These are phyloP conservation scores for Diaporthe australafricana DNA, from an alignment of 2,329 filamentous ascomycete species.

Conservation along the genomic window DNA sequence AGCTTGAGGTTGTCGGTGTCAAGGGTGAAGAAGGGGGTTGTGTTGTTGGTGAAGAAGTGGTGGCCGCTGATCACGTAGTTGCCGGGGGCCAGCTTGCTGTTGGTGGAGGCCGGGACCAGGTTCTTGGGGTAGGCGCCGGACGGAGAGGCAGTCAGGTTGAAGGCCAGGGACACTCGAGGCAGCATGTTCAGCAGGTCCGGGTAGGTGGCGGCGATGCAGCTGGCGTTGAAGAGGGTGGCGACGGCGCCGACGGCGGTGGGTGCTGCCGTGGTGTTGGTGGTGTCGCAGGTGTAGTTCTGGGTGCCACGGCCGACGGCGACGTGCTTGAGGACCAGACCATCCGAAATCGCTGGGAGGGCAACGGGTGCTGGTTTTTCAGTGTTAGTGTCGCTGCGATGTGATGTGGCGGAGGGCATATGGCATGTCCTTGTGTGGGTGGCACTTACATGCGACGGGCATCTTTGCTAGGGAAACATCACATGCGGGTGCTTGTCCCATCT, in stretches of 20 bases:
- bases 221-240: conserved; percentile 89
- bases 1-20: conserved; percentile 66
- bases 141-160: conserved; percentile 61
- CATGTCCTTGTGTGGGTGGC: conserved; percentile 47
- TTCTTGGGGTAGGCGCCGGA: conserved; percentile 42
- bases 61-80: conserved; percentile 76
- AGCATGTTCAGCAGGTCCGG: conserved; percentile 75
- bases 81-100: conserved; percentile 61
- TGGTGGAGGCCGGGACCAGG: conserved; percentile 33
- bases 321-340: conserved; percentile 75
- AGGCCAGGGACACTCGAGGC: conserved; percentile 75
- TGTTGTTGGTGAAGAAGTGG: conserved; percentile 81
- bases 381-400: conserved; percentile 40
- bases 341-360: conserved; percentile 69
- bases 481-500: conserved; percentile 53
- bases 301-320: conserved; percentile 89
- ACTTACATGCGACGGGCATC: conserved; percentile 52
- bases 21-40: conserved; percentile 85
- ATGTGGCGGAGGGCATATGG: conserved; percentile 32
- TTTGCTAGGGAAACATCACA: conserved; percentile 67
- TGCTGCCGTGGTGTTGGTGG: conserved; percentile 65
- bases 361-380: conserved; percentile 58
- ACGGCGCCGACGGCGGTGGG: conserved; percentile 79
- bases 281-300: conserved; percentile 91
- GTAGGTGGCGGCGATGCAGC: conserved; percentile 78